Evolutionary conservation across 2,329 filamentous ascomycete species (phyloP), one percentile per base, ranked within the genome.

Genomic region (Paracoccidioides lutzii): DNA sequence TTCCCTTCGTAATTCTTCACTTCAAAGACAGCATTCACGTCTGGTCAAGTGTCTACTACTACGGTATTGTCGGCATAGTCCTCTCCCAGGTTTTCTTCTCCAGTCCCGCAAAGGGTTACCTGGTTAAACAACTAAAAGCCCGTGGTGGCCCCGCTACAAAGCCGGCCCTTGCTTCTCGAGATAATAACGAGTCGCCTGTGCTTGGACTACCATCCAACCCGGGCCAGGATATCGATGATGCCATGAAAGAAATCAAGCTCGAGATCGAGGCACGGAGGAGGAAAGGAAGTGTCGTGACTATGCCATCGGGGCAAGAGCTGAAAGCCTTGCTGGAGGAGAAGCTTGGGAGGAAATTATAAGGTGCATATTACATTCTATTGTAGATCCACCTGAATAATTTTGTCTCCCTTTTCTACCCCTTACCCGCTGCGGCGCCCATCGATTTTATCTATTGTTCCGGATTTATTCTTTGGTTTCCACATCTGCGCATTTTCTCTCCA

Each of bases 31-130:
- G 85, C 8, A 70, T 94, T 44, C 74, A 77, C 2, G 84, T 88
- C 57, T 98, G 93, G 93, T 73, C 81, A 0, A 82, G 87, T 44
- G 87, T 96, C 40, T 93, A 95, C 73, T 97, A 90, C 74, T 98
- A 94, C 71, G 83, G 81, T 37, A 76, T 93, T 55, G 66, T 90
- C 59, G 84, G 83, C 61, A 86, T 86, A 0, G 71, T 76, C 8
- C 68, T 73, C 0, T 81, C 83, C 15, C 81, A 90, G 56, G 80
- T 76, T 6, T 85, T 95, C 73, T 95, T 97, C 66, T 80, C 83
- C 43, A 88, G 87, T 1, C 88, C 89, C 0, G 86, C 81, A 2
- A 94, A 90, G 69, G 70, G 73, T 4, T 69, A 64, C 61, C 73
- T 90, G 0, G 75, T 76, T 58, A 76, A 78, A 63, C 71, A 73